Conservation (phyloP, 1,284 basidiomycete species). For the Ustilago loliicola region DNA sequence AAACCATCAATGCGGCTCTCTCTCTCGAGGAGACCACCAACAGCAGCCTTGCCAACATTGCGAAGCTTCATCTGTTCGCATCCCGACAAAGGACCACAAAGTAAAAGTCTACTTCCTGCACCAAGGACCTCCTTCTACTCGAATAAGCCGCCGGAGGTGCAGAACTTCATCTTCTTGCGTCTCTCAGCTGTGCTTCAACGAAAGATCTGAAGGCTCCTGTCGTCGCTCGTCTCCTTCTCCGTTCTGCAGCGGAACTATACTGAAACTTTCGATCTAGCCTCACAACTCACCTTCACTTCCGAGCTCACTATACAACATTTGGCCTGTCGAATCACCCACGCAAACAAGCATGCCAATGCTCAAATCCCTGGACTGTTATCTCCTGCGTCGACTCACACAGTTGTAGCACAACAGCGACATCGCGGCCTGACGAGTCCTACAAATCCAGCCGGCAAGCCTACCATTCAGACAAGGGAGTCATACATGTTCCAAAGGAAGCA, state of each 20-base stretch:
- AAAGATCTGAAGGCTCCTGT: not conserved
- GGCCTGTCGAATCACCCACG: no score
- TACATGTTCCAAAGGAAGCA: not conserved
- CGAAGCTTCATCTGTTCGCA: not conserved
- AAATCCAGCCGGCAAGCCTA: not conserved
- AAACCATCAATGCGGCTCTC: not conserved
- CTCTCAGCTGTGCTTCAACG: not conserved
- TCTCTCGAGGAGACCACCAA: no score
- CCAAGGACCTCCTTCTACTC: not conserved
- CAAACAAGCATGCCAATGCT: no score
- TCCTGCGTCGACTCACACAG: no score
- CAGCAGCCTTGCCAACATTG: not conserved
- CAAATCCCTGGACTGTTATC: no score
- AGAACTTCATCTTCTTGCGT: not conserved
- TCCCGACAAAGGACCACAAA: not conserved
- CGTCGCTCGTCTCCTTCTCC: not conserved
- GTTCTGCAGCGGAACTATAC: not conserved
- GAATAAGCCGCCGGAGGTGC: not conserved
- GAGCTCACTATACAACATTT: no score
- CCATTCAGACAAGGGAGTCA: not conserved
- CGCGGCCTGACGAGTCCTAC: not conserved
- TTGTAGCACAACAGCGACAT: no score
- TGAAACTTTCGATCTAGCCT: not conserved
- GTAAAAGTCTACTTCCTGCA: not conserved
- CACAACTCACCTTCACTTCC: no score